Evolutionary conservation across 139 green algal species (phyloP), one percentile per base, ranked within the genome.

Genomic region (Zygnema circumcarinatum): DNA sequence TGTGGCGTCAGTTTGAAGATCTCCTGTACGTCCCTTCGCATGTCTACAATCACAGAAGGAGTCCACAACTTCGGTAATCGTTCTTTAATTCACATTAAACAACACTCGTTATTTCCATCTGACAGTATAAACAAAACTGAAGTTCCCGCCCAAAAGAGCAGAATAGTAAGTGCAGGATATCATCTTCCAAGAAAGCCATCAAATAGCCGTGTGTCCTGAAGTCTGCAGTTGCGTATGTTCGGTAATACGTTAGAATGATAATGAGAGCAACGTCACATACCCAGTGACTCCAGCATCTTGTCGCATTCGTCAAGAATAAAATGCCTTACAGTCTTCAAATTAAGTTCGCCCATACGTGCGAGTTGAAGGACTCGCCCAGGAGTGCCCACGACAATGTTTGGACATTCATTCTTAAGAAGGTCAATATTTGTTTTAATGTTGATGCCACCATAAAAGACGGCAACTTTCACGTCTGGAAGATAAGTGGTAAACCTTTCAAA

Each of bases 291-390:
- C 88, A 99, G 94, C 95, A 98, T 96, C 93, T 99, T 99, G 93
- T 99, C 97, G 89, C 97, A 99, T 94, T 99, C 97, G 87, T 99
- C 97, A 21, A 99, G 92, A 7, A 99, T 93, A 90, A 99, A 99
- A 93, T 98, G 95, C 1, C 94, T 91, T n/a, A 98, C 91, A 82
- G 93, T 90, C 67, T 92, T 93, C 82, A 99, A 91, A 67, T 98
- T 95, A 35, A 99, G 92, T 25, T 86, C 79, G 35, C 90, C 90
- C 79, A 98, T 92, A 73, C 95, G 93, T 0, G 91, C 95, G 32
- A 99, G 94, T 38, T 79, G 80, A 67, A 92, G 87, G 82, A 99
- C 94, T n/a, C 97, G 94, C 25, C 97, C 97, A 16, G 97, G 97
- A 0, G 97, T 99, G 53, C 96, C 97, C 16, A 99, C 95, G 0